Base-by-base conservation (phyloP, 2,329 filamentous ascomycete species). In the Trichoderma endophyticum region DNA sequence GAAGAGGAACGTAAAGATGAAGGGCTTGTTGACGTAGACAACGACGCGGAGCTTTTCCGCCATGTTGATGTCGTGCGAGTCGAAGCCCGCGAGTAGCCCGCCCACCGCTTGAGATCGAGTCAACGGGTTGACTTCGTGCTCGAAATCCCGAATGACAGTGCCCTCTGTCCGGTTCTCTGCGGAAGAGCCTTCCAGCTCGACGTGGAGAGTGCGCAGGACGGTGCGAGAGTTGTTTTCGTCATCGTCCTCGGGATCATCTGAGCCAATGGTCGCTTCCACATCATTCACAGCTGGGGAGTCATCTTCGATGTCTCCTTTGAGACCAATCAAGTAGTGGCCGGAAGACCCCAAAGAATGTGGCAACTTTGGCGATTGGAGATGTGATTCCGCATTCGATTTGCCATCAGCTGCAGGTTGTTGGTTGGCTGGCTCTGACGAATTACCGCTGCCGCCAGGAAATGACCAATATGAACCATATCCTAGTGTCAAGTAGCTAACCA, bases 1-100 rank as follows among this genome's bases (percentile, higher is more conserved):
- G 79, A 95, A 95, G 4, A 96, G 83, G 73, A 96, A 91, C 1
- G 91, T 88, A 79, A 93, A 95, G 62, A 95, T 87, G 80, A 95
- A 95, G 0, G 93, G 93, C 28, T 87, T 88, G 79, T 90, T 89
- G 60, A 91, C 87, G 77, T 94, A 95, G 64, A 94, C 87, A 7
- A 94, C 87, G 1, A 93, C 90, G 1, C 91, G 88, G 56, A 94
- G 80, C 75, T 86, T 88, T 72, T 85, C 84, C 2, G 84, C 82
- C 76, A 87, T 88, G 77, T 86, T 88, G 71, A 83, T 81, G 74
- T 89, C 86, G 74, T 87, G 87, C 2, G 78, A 78, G 66, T 77
- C 76, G 59, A 77, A 79, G 11, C 78, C 78, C 3, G 78, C 78
- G 14, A 80, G 73, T 75, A 79, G 78, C 36, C 78, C 80, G 18